A percentile compares a stretch with the other conserved stretches of the same genome.
phyloP scores from a whole-genome alignment of 306 rosid genomes.

The Inga leiocalycina region DNA sequence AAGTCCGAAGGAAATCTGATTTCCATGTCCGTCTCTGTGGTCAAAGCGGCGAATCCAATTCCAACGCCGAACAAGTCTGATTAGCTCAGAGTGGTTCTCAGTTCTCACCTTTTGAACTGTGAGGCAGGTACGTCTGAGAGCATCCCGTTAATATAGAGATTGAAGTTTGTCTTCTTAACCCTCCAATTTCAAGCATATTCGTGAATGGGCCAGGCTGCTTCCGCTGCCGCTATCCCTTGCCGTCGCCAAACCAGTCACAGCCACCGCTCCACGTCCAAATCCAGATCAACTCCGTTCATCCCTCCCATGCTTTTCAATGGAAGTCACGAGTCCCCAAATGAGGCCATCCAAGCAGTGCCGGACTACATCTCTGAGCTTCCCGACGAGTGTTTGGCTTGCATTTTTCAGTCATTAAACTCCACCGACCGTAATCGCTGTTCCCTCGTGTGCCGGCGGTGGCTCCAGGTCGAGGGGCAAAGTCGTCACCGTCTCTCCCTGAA shows the following conservation, averaged over 20 bases:
- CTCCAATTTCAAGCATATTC: not conserved
- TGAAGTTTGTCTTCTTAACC: not conserved
- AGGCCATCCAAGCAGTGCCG: not conserved
- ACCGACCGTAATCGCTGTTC: conserved; percentile 65
- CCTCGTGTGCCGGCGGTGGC: conserved; percentile 70
- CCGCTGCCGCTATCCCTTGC: conserved; percentile 51
- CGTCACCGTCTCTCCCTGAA: conserved; percentile 70
- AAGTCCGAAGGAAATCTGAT: conserved; percentile 43
- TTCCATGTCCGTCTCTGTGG: conserved; percentile 50
- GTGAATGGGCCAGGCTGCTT: conserved; percentile 81
- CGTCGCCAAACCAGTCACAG: conserved; percentile 47
- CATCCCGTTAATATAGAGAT: not conserved
- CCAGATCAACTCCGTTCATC: conserved; percentile 50
- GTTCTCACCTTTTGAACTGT: not conserved
- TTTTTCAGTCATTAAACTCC: conserved; percentile 61
- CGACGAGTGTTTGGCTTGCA: conserved; percentile 65
- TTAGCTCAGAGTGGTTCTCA: not conserved
- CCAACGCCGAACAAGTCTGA: not conserved
- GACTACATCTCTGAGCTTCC: conserved; percentile 63
- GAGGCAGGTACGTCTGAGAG: not conserved
- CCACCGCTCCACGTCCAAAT: conserved; percentile 42
- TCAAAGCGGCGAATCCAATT: not conserved
- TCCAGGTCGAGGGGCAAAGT: conserved; percentile 66
- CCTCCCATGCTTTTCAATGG: conserved; percentile 39
- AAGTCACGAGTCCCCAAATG: conserved; percentile 10